Evolutionary conservation across 1,284 basidiomycete species (phyloP).

Genomic region (Tilletia caries): DNA sequence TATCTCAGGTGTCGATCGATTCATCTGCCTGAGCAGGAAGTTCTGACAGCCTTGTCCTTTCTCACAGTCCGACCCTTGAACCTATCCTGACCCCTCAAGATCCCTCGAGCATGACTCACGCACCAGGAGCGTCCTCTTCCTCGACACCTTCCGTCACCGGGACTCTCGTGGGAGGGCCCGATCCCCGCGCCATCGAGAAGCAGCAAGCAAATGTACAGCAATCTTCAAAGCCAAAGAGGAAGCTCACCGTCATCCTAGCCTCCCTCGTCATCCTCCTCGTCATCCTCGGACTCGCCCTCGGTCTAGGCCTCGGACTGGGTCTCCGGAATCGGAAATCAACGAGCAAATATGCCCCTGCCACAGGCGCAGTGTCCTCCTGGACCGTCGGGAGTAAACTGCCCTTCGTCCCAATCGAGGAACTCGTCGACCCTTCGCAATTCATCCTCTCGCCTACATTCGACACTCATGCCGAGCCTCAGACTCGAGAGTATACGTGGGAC

Average conservation of each 20-base stretch:
- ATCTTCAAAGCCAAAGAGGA: neutral
- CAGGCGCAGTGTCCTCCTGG: neutral
- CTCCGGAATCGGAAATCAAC: slow-evolving; percentile 18
- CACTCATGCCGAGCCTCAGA: slow-evolving; percentile 26
- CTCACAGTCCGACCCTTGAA: too few species aligned
- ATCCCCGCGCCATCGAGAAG: neutral
- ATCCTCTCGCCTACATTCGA: slow-evolving; percentile 32
- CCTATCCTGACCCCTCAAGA: too few species aligned
- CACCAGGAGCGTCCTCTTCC: too few species aligned
- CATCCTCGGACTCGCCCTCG: slow-evolving; percentile 53
- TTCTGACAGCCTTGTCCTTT: too few species aligned
- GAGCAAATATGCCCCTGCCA: neutral
- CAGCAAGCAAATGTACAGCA: neutral
- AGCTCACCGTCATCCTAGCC: neutral
- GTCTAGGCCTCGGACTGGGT: slow-evolving; percentile 57
- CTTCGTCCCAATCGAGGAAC: neutral
- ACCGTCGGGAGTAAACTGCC: neutral
- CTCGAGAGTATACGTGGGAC: slow-evolving; percentile 35
- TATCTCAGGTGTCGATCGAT: too few species aligned
- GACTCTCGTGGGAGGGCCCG: neutral
- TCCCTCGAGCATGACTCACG: too few species aligned
- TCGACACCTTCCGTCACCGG: neutral
- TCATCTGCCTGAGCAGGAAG: too few species aligned
- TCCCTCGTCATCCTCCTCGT: slow-evolving; percentile 22
- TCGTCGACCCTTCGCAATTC: slow-evolving; percentile 20